Conservation (phyloP, 108 stramenopile genomes). For the Nannochloropsis granulata region DNA sequence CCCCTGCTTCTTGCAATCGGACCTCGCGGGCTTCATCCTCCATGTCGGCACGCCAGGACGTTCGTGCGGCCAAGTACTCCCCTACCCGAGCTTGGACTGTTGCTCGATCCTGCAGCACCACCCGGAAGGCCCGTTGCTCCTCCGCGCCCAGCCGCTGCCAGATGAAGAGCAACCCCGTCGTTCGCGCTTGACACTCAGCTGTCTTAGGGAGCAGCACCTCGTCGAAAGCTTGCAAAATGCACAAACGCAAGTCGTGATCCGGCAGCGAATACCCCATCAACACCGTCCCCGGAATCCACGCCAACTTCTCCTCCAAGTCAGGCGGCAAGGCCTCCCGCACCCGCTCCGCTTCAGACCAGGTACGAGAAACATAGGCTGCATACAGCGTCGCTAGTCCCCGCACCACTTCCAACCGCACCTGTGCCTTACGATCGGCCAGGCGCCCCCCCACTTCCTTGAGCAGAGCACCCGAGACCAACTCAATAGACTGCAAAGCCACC, state of each 20-base stretch:
- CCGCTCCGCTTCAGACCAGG: not conserved
- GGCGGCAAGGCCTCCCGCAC: not conserved
- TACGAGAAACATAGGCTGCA: not conserved
- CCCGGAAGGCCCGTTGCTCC: not conserved
- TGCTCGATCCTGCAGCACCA: not conserved
- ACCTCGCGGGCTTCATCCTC: not conserved
- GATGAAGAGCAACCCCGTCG: not conserved
- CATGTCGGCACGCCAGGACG: not conserved
- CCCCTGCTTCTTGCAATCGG: not conserved
- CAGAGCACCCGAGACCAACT: not conserved
- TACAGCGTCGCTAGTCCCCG: not conserved
- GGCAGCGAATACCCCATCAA: not conserved
- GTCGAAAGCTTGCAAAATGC: slow-evolving; percentile 6
- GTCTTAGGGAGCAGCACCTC: slow-evolving; percentile 1
- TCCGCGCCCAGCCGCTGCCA: not conserved
- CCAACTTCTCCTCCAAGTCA: slow-evolving; percentile 21
- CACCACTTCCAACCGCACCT: not conserved
- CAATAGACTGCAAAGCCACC: not conserved
- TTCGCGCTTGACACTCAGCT: not conserved
- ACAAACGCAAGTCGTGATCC: not conserved
- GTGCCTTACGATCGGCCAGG: slow-evolving; percentile 13
- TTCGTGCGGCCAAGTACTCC: not conserved
- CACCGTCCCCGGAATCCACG: slow-evolving; percentile 11
- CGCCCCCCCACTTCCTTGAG: slow-evolving; percentile 9
- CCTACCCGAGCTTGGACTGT: not conserved